Evolutionary conservation across 2,329 filamentous ascomycete genomes (phyloP).

Genomic region (Nigrospora sphaerica): DNA sequence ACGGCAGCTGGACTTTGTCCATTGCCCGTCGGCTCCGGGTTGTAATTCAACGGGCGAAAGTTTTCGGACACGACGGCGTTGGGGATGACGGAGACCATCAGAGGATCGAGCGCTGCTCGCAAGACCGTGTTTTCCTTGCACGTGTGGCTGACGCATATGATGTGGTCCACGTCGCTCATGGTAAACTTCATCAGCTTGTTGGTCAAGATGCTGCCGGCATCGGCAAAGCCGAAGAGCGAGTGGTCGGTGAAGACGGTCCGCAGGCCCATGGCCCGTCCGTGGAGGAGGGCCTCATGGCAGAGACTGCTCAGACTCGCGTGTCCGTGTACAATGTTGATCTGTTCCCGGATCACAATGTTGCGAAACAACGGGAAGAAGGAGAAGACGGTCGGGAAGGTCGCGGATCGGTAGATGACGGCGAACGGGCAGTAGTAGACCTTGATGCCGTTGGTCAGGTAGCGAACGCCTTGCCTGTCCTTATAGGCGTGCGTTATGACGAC

Average conservation of each 20-base stretch:
- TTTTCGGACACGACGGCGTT: slow-evolving; percentile 97
- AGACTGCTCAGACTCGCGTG: slow-evolving; percentile 89
- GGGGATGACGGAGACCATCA: slow-evolving; percentile 97
- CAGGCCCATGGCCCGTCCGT: slow-evolving; percentile 92
- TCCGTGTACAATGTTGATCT: slow-evolving; percentile 96
- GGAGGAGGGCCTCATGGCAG: slow-evolving; percentile 89
- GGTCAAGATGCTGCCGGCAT: slow-evolving; percentile 89
- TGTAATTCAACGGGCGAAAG: slow-evolving; percentile 65
- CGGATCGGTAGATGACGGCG: slow-evolving; percentile 87
- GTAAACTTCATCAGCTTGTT: slow-evolving; percentile 97
- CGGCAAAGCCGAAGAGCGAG: slow-evolving; percentile 93
- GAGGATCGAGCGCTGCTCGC: slow-evolving; percentile 83
- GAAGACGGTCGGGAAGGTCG: slow-evolving; percentile 94
- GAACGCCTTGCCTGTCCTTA: slow-evolving; percentile 80
- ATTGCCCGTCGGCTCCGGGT: slow-evolving; percentile 22
- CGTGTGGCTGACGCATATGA: slow-evolving; percentile 96
- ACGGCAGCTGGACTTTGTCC: slow-evolving; percentile 44
- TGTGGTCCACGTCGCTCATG: slow-evolving; percentile 93
- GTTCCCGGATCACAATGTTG: slow-evolving; percentile 89
- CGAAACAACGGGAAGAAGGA: slow-evolving; percentile 98
- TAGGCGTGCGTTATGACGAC: slow-evolving; percentile 97
- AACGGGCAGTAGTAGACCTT: slow-evolving; percentile 99
- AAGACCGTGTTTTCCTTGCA: slow-evolving; percentile 98
- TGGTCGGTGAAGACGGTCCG: slow-evolving; percentile 97
- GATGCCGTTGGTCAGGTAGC: slow-evolving; percentile 93